Evolutionary conservation across 441 rosid genomes (phyloP).

Genomic region (Aleurites moluccanus): DNA sequence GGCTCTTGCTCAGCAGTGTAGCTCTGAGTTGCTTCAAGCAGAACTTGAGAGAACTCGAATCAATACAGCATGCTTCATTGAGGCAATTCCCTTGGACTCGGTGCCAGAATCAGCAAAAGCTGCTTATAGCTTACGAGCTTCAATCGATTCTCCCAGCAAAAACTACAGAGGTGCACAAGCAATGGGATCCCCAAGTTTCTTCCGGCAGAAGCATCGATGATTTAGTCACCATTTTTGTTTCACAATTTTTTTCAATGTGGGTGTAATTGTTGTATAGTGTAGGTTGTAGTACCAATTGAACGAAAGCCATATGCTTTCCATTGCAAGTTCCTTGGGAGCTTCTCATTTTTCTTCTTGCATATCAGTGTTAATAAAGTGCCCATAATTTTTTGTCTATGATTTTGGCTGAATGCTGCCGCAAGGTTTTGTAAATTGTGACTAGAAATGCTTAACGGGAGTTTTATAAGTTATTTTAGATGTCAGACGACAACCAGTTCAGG

Average conservation of each 20-base stretch:
- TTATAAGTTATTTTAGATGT: no score
- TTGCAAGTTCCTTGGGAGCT: conserved; percentile 6
- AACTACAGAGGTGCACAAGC: conserved; percentile 57
- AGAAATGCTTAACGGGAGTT: no score
- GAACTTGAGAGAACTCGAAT: conserved; percentile 93
- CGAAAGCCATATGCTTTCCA: conserved; percentile 24
- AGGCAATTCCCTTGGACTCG: conserved; percentile 61
- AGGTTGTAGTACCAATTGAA: conserved; percentile 15
- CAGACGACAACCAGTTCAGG: no score
- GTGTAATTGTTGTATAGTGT: conserved; percentile 27
- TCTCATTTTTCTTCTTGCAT: background rate
- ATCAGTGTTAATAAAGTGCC: background rate
- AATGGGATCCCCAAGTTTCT: conserved; percentile 57
- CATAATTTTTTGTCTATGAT: background rate
- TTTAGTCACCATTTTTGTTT: conserved; percentile 14
- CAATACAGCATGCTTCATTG: conserved; percentile 86
- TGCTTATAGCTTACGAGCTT: conserved; percentile 53
- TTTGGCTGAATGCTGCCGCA: background rate
- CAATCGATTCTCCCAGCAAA: conserved; percentile 77
- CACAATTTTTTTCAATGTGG: conserved; percentile 2
- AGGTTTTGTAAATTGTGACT: no score
- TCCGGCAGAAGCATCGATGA: conserved; percentile 66
- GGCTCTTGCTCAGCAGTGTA: conserved; percentile 88
- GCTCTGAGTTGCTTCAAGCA: conserved; percentile 71
- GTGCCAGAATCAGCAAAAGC: conserved; percentile 70